Evolutionary conservation across 495 filamentous ascomycete species (phyloP).

Genomic region (Xylaria acuta): DNA sequence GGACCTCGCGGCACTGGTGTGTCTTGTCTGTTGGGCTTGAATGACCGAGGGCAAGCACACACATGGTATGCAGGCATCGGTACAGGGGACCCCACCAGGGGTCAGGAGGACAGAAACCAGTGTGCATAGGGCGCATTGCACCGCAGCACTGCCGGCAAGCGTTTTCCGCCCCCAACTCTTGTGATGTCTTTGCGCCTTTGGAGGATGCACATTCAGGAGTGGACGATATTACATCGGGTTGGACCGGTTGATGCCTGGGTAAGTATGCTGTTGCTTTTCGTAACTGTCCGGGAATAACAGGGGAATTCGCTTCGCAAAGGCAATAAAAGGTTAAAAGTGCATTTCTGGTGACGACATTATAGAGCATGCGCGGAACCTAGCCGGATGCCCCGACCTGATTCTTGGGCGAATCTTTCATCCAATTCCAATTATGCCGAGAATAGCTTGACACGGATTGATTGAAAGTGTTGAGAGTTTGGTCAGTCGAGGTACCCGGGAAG

Average conservation of each 20-base stretch:
- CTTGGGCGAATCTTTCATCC: neutral
- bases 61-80: neutral
- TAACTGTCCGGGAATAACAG: neutral
- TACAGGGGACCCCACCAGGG: neutral
- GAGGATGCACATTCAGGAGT: neutral
- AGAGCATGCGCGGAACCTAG: neutral
- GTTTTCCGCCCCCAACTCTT: slow-evolving; percentile 8
- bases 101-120: slow-evolving; percentile 9
- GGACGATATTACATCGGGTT: neutral
- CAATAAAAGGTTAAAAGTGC: neutral
- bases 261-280: neutral
- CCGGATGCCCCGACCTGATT: neutral
- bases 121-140: slow-evolving; percentile 1
- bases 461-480: neutral
- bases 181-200: neutral
- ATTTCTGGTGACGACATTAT: neutral
- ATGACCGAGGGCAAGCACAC: neutral
- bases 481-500: too few species aligned
- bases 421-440: neutral
- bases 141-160: neutral
- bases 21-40: neutral
- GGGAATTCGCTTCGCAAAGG: neutral
- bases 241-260: neutral
- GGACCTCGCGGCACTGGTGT: slow-evolving; percentile 12
- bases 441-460: neutral